These are phyloP conservation scores for Aureobasidium vineae DNA, from an alignment of 2,329 filamentous ascomycete species.

Conservation along the genomic window DNA sequence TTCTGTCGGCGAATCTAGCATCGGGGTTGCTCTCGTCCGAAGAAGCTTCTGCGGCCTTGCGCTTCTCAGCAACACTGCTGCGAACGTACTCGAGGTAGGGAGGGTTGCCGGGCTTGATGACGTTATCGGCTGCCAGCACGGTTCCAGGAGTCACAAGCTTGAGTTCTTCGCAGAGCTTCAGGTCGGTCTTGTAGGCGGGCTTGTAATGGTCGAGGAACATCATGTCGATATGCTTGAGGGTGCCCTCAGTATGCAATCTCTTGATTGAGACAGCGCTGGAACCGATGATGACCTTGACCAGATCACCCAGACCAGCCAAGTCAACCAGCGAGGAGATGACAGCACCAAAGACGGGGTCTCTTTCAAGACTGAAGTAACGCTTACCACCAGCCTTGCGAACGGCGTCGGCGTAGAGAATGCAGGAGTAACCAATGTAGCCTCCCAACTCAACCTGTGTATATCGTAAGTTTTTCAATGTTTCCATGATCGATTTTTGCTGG, in stretches of 20 bases:
- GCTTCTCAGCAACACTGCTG: conserved; percentile 62
- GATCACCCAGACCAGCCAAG: conserved; percentile 67
- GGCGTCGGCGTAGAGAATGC: conserved; percentile 69
- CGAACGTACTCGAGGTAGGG: conserved; percentile 69
- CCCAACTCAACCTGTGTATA: conserved; percentile 64
- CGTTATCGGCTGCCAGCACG: conserved; percentile 67
- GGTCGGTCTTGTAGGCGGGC: conserved; percentile 68
- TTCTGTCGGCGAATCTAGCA: conserved; percentile 46
- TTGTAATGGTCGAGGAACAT: conserved; percentile 82
- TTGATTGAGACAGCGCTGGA: conserved; percentile 64
- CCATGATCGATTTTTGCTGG: conserved; percentile 6
- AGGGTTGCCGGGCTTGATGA: conserved; percentile 69
- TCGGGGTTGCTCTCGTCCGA: conserved; percentile 38
- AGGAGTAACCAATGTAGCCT: conserved; percentile 79
- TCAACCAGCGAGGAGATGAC: conserved; percentile 68
- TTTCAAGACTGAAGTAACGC: conserved; percentile 69
- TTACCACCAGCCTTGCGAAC: conserved; percentile 62
- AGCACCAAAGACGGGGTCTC: conserved; percentile 70
- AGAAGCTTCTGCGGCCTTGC: conserved; percentile 41
- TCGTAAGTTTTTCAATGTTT: conserved; percentile 30
- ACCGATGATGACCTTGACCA: conserved; percentile 70
- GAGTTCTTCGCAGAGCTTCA: conserved; percentile 74
- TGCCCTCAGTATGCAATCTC: conserved; percentile 55
- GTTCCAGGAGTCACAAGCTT: conserved; percentile 62
- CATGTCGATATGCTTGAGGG: conserved; percentile 62